Conservation (phyloP, 2,329 filamentous ascomycete species). For the Colletotrichum godetiae region DNA sequence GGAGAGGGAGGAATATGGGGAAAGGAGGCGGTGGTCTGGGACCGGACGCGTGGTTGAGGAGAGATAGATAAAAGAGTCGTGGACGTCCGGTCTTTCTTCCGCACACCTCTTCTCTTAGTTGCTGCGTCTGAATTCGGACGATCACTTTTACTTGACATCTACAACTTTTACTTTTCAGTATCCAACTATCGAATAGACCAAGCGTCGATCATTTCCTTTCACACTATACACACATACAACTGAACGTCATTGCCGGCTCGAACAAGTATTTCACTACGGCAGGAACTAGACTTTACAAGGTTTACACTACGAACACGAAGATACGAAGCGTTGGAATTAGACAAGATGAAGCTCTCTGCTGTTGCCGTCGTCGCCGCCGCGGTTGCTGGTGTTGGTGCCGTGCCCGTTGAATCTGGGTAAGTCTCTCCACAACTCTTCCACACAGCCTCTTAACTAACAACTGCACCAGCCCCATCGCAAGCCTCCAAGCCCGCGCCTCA, state of each 20-base stretch:
- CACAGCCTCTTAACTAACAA: neutral
- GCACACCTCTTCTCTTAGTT: neutral
- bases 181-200: neutral
- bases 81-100: neutral
- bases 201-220: slow-evolving; percentile 2
- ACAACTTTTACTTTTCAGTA: neutral
- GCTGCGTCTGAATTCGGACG: slow-evolving; percentile 19
- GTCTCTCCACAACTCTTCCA: neutral
- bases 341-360: slow-evolving; percentile 25
- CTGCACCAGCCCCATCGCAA: slow-evolving; percentile 2
- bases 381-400: slow-evolving; percentile 15
- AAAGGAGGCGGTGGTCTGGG: neutral
- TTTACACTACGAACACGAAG: neutral
- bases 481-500: slow-evolving; percentile 24
- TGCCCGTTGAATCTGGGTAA: slow-evolving; percentile 24
- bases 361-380: slow-evolving; percentile 18
- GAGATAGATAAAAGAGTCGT: slow-evolving; percentile 13
- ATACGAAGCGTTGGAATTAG: neutral
- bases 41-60: neutral
- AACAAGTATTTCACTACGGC: neutral
- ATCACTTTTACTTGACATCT: slow-evolving; percentile 1
- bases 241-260: neutral
- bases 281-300: neutral
- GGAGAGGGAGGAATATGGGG: slow-evolving; percentile 1
- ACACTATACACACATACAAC: neutral